These are phyloP conservation scores for Grosmannia huntii DNA, from an alignment of 2,329 filamentous ascomycete species.

Conservation along the genomic window DNA sequence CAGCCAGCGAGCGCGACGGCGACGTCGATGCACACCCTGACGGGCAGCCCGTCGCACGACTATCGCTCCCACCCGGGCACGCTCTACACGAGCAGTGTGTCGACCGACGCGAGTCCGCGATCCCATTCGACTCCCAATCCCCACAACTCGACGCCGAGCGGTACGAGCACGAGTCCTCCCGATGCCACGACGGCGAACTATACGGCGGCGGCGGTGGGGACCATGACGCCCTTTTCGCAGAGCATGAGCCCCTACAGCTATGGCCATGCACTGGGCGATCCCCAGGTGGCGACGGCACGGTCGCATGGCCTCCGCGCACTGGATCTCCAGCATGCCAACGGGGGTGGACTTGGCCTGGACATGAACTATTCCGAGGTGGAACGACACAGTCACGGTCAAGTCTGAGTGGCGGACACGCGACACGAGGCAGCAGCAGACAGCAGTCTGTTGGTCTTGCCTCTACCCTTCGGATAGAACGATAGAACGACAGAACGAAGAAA, in stretches of 20 bases:
- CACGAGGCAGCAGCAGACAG: no score
- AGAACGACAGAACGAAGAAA: no score
- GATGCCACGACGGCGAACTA: slow-evolving; percentile 8
- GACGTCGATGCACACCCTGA: slow-evolving; percentile 5
- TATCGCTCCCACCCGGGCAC: slow-evolving; percentile 7
- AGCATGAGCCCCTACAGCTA: slow-evolving; percentile 8
- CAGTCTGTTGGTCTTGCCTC: no score
- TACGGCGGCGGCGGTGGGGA: slow-evolving; percentile 4
- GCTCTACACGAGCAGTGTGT: slow-evolving; percentile 6
- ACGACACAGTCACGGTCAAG: slow-evolving; percentile 4
- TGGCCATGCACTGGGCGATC: slow-evolving; percentile 5
- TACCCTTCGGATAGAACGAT: no score
- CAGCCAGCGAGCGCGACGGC: slow-evolving; percentile 7
- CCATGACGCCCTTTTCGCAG: slow-evolving; percentile 5
- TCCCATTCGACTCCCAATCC: slow-evolving; percentile 10
- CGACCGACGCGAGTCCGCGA: slow-evolving; percentile 9
- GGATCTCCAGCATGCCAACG: slow-evolving; percentile 6
- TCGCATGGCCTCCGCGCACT: slow-evolving; percentile 2
- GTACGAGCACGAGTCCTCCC: slow-evolving; percentile 8
- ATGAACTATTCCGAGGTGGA: slow-evolving; percentile 7
- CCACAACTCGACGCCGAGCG: slow-evolving; percentile 7
- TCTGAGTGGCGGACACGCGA: neutral
- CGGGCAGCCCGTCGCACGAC: slow-evolving; percentile 5
- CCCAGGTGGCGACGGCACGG: slow-evolving; percentile 2
- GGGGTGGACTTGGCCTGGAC: slow-evolving; percentile 6